A percentile compares a stretch with the other conserved stretches of the same genome.
phyloP scores from a whole-genome alignment of 805 yeast genomes.

The Kodamaea fukazawae region DNA sequence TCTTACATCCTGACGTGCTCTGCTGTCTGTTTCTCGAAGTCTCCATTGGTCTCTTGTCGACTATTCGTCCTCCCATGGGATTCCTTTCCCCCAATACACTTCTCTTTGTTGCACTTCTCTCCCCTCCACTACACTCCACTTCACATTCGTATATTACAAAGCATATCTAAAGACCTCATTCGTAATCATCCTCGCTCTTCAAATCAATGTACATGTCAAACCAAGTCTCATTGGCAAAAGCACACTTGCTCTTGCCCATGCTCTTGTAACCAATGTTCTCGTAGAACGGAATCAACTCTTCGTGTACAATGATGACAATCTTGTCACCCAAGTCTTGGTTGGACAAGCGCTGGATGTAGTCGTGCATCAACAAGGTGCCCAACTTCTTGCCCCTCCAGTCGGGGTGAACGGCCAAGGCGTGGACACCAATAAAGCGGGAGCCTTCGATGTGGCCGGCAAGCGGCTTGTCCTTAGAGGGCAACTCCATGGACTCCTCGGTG shows the following conservation, averaged over 20 bases:
- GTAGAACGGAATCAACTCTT: slow-evolving; percentile 69
- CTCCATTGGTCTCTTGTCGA: too few species aligned
- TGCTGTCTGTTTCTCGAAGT: too few species aligned
- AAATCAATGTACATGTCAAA: slow-evolving; percentile 52
- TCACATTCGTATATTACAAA: too few species aligned
- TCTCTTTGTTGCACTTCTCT: too few species aligned
- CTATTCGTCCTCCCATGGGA: too few species aligned
- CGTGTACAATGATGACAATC: slow-evolving; percentile 71
- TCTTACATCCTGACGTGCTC: too few species aligned
- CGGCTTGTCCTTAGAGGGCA: slow-evolving; percentile 43
- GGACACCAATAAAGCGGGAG: slow-evolving; percentile 74
- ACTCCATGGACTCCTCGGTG: slow-evolving; percentile 57
- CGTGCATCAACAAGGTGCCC: slow-evolving; percentile 80
- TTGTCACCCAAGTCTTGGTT: slow-evolving; percentile 83
- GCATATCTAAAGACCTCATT: too few species aligned
- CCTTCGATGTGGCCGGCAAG: slow-evolving; percentile 69
- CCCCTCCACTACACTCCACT: too few species aligned
- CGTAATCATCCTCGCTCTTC: slow-evolving; percentile 39
- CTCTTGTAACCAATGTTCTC: slow-evolving; percentile 76
- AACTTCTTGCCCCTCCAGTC: slow-evolving; percentile 77
- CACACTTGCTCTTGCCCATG: slow-evolving; percentile 60
- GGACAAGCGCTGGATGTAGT: slow-evolving; percentile 84
- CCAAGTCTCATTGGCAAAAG: slow-evolving; percentile 61
- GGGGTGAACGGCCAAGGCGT: slow-evolving; percentile 75
- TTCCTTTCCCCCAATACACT: too few species aligned